Base-by-base conservation (phyloP, 106 monocot genomes). In the Apostasia shenzhenica region DNA sequence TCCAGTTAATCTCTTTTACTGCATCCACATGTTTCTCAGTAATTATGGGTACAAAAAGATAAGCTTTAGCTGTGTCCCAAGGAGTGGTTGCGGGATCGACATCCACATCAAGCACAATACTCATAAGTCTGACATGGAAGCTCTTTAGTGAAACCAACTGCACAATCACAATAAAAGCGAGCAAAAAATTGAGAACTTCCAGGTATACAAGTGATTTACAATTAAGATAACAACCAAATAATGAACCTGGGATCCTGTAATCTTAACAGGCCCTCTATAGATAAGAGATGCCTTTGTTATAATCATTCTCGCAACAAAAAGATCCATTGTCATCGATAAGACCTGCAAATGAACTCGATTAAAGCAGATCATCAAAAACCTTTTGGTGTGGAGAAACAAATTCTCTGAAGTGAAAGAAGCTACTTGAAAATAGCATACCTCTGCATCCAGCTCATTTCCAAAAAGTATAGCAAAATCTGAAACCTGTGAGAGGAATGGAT, bases 81-180 rank as follows among this genome's bases (percentile, higher is more conserved):
- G 97, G 97, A 81, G 97, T 99, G 56, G 82, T 92, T 67, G 71
- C 72, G 66, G 97, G 97, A 81, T 99, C 92, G 61, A 99, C 97
- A 80, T 99, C 87, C 55, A 99, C 85, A 78, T 99, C 97, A 78
- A 99, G 97, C 61, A 99, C 97, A 82, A 99, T 99, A 73, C 97
- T 99, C 97, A 87, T 99, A 56, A 99, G 84, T 76, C 97, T 84
- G 68, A 99, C 97, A 67, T 99, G 97, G 75, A 92, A 92, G 69
- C 79, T 90, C 73, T 99, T 99, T 65, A 99, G 57, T 70, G 73
- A 79, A 80, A 77, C 66, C 70, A 95, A 76, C 95, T 95, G 81
- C 63, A 81, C 7, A 59, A 78, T 65, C 42, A 77, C 57, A 49
- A 55, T 8, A 47, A 45, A 65, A 37, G 45, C 48, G 52, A 55